These are phyloP conservation scores for Alternaria brassicicola DNA, from an alignment of 2,329 filamentous ascomycete genomes.

Conservation along the genomic window DNA sequence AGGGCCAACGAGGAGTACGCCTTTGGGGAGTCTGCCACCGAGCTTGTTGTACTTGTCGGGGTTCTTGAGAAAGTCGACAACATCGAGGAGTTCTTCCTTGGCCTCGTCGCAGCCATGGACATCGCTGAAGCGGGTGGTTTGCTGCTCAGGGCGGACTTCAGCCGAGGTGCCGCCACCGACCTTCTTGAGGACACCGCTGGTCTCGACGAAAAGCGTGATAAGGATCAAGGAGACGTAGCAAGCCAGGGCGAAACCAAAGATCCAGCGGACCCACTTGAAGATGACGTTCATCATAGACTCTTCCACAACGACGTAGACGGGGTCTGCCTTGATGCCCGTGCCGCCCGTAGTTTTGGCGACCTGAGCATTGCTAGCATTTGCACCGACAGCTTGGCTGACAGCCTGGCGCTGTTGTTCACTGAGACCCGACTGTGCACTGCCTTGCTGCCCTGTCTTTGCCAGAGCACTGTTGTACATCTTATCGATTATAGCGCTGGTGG, in stretches of 20 bases:
- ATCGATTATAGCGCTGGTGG: slow-evolving; percentile 78
- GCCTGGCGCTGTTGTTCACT: slow-evolving; percentile 72
- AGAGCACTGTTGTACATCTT: slow-evolving; percentile 80
- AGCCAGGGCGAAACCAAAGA: slow-evolving; percentile 77
- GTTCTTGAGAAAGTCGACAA: slow-evolving; percentile 94
- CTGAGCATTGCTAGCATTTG: slow-evolving; percentile 70
- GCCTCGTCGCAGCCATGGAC: slow-evolving; percentile 98
- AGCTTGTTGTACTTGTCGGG: slow-evolving; percentile 92
- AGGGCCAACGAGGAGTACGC: slow-evolving; percentile 91
- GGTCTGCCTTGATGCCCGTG: slow-evolving; percentile 77
- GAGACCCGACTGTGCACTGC: slow-evolving; percentile 47
- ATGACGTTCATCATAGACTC: slow-evolving; percentile 79
- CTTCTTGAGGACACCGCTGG: slow-evolving; percentile 78
- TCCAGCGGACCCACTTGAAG: slow-evolving; percentile 91
- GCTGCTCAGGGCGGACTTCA: slow-evolving; percentile 90
- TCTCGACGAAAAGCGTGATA: slow-evolving; percentile 82
- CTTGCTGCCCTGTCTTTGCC: slow-evolving; percentile 61
- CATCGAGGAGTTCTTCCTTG: slow-evolving; percentile 95
- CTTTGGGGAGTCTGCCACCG: slow-evolving; percentile 95
- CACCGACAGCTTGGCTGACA: slow-evolving; percentile 80
- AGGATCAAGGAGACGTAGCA: slow-evolving; percentile 80
- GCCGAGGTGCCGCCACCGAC: slow-evolving; percentile 73
- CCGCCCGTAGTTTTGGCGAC: slow-evolving; percentile 63
- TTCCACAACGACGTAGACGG: slow-evolving; percentile 95
- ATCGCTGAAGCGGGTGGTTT: slow-evolving; percentile 88